Base-by-base conservation (phyloP, 768 basidiomycete species). In the Daedalea quercina region DNA sequence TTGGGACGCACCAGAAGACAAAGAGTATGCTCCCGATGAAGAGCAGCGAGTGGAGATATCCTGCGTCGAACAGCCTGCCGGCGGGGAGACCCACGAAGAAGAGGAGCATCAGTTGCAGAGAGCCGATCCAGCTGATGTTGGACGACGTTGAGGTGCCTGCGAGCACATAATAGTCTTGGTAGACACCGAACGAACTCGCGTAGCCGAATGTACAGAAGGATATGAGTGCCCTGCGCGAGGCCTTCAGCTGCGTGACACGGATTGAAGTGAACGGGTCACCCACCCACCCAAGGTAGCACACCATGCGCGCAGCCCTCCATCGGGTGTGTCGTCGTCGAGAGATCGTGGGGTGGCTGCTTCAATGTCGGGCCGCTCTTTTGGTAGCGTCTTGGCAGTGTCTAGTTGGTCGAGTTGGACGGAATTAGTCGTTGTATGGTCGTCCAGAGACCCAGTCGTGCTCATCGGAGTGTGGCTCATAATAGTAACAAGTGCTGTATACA, bases 101-200 rank as follows among this genome's bases (percentile, higher is more conserved):
- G 23, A 74, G 66, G 53, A 78, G 64, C 40, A 76, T 76, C 8
- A 77, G 63, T 54, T 77, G 76, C 35, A 74, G 67, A 42, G 75
- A 75, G 13, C 77, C 78, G 42, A 78, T 74, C 78, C 78, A 79
- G 50, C 73, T 76, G 43, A 57, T 31, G 43, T 45, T 47, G 2
- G 60, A 53, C 17, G 57, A 52, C 2, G 31, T 42, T 7, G 20
- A 28, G 8, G 37, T 23, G n/a, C 46, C 41, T 1, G 12, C 26
- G 12, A 28, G 17, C 15, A 50, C 51, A 34, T 60, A 60, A 47
- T 52, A 53, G 26, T 57, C 59, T 40, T 60, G 54, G 56, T 49
- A 60, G 3, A 60, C 51, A 9, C 59, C 59, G 44, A 60, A 60
- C n/a, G 59, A 50, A 23, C 51, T 49, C 1, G 51, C 37, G 37